Evolutionary conservation across 2,329 filamentous ascomycete genomes (phyloP), one percentile per base, ranked within the genome.

Genomic region (Ceratocystis lukuohia): DNA sequence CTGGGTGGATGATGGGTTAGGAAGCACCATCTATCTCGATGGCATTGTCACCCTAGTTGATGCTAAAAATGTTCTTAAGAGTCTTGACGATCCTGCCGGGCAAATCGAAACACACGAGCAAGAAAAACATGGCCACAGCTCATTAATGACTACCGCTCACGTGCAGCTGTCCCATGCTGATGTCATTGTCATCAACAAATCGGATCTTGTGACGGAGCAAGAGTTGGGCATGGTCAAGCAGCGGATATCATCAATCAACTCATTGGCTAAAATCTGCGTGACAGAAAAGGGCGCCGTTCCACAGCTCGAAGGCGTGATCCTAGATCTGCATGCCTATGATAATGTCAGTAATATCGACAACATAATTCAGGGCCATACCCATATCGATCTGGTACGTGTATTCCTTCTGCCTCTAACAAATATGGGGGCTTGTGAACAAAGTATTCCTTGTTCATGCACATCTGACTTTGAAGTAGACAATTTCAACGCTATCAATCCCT

Each of bases 161-260:
- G 82, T 97, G 61, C 94, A 99, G 72, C 96, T 99, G 68, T 96
- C 91, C 1, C 93, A 99, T 72, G 94, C 94, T 5, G 94, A 99
- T 76, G 91, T 97, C 7, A 83, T 99, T 57, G 84, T 99, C 48
- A 84, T 99, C 71, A 99, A 99, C 77, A 99, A 99, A 75, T 81
- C 87, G 2, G 94, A 99, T 73, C 80, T 96, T 2, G 91, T 97
- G 2, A 84, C 81, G 5, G 74, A 81, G 1, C 77, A 82, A 5
- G 85, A 96, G 71, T 80, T 97, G 0, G 76, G 83, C n/a, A 76
- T 73, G 0, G 89, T 96, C 6, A 82, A 80, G 69, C 80, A 83
- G 17, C 83, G 94, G 59, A 86, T 97, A 65, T 78, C 82, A 65
- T 88, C 90, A 4, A 97, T 99, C 74, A 99, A 99, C 73, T 88